These are phyloP conservation scores for Lentinus tigrinus DNA, from an alignment of 768 basidiomycete species.

Conservation along the genomic window DNA sequence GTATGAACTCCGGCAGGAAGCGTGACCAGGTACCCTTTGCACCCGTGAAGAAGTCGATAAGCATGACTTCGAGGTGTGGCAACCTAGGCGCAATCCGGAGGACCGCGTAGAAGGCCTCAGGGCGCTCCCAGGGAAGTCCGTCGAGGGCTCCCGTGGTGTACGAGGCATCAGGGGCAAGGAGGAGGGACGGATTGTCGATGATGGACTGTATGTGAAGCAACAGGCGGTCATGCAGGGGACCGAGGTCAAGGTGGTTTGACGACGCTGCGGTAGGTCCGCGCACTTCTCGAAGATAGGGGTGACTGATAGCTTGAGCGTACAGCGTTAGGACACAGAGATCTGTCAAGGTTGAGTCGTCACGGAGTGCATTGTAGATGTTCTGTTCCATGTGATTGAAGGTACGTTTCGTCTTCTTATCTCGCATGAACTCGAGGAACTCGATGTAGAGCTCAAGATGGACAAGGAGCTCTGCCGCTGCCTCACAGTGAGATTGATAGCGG, in stretches of 20 bases:
- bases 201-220: slow-evolving; percentile 15
- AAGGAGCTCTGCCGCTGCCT: slow-evolving; percentile 28
- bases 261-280: slow-evolving; percentile 1
- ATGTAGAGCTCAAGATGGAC: slow-evolving; percentile 23
- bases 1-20: slow-evolving; percentile 30
- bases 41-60: slow-evolving; percentile 23
- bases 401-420: slow-evolving; percentile 29
- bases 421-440: slow-evolving; percentile 29
- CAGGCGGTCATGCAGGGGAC: slow-evolving; percentile 16
- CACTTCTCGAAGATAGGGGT: slow-evolving; percentile 19
- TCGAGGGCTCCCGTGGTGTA: slow-evolving; percentile 13
- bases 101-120: slow-evolving; percentile 15
- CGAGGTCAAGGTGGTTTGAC: slow-evolving; percentile 17
- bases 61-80: slow-evolving; percentile 9
- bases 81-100: slow-evolving; percentile 4
- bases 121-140: slow-evolving; percentile 9
- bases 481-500: slow-evolving; percentile 32
- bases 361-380: slow-evolving; percentile 15
- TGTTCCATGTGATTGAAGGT: slow-evolving; percentile 36
- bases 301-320: slow-evolving; percentile 13
- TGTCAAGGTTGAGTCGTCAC: slow-evolving; percentile 18
- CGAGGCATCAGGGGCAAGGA: slow-evolving; percentile 13
- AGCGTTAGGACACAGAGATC: slow-evolving; percentile 20
- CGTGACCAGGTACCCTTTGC: slow-evolving; percentile 21
- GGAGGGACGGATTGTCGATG: slow-evolving; percentile 21